Percentiles rank a stretch among this genome's conserved stretches.
Conservation (phyloP, 2,329 filamentous ascomycete species). For the Triangularia verruculosa region DNA sequence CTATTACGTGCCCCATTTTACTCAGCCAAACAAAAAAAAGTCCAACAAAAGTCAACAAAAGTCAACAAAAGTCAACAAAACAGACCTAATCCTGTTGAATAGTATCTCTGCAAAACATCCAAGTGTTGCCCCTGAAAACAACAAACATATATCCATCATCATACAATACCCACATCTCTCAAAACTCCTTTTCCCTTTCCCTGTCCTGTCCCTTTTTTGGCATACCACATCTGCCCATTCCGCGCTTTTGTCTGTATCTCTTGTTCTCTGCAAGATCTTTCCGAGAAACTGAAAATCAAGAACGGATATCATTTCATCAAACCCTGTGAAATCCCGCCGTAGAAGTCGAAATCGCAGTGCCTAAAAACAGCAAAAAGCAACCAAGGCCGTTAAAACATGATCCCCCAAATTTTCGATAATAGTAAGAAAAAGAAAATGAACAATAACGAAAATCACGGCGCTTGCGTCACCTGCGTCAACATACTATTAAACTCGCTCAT, state of each 20-base stretch:
- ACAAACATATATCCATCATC: background rate
- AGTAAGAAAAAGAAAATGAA: constrained; percentile 6
- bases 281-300: background rate
- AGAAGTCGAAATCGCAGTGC: background rate
- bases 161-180: background rate
- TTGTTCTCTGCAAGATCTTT: background rate
- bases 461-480: constrained; percentile 20
- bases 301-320: background rate
- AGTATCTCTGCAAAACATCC: too few species aligned
- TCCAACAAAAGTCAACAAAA: background rate
- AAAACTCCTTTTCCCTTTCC: background rate
- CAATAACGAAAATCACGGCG: background rate
- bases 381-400: background rate
- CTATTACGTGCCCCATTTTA: too few species aligned
- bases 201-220: background rate
- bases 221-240: background rate
- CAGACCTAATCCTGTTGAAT: too few species aligned
- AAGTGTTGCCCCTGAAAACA: too few species aligned
- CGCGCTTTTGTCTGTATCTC: background rate
- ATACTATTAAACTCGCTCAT: constrained; percentile 53
- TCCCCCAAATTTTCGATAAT: background rate
- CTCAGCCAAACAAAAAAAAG: background rate
- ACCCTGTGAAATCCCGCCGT: background rate
- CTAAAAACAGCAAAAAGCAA: background rate
- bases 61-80: background rate